phyloP scores from a whole-genome alignment of 2,329 filamentous ascomycete genomes.

The Ophiostoma angusticollis region DNA sequence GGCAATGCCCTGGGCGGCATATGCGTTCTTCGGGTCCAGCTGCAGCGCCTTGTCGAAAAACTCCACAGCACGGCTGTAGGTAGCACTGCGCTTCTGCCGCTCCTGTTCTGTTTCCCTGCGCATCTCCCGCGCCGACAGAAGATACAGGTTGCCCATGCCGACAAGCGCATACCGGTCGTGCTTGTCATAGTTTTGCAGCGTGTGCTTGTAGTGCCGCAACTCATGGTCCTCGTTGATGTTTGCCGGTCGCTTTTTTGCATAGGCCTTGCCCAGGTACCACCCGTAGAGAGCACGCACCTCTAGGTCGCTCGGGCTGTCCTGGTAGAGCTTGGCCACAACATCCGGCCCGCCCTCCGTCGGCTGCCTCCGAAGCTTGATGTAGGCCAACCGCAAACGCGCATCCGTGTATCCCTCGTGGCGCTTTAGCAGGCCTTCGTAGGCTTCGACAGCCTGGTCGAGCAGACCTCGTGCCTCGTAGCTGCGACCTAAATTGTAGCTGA shows the following conservation, averaged over 20 bases:
- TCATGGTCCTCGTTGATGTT: slow-evolving; percentile 84
- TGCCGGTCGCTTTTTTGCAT: slow-evolving; percentile 64
- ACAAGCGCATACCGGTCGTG: slow-evolving; percentile 95
- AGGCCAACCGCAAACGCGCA: slow-evolving; percentile 75
- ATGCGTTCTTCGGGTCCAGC: slow-evolving; percentile 88
- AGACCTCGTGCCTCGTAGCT: slow-evolving; percentile 82
- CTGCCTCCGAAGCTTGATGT: slow-evolving; percentile 71
- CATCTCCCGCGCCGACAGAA: slow-evolving; percentile 86
- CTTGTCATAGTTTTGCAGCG: slow-evolving; percentile 86
- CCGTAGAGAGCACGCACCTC: slow-evolving; percentile 89
- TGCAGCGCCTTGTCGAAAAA: slow-evolving; percentile 97
- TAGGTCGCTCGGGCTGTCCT: slow-evolving; percentile 70
- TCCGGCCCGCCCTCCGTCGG: slow-evolving; percentile 80
- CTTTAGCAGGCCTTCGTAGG: slow-evolving; percentile 74
- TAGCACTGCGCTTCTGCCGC: slow-evolving; percentile 76
- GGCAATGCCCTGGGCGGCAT: slow-evolving; percentile 88
- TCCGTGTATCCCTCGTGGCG: slow-evolving; percentile 89
- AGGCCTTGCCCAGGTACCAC: slow-evolving; percentile 78
- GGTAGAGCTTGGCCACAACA: slow-evolving; percentile 72
- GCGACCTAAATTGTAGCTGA: slow-evolving; percentile 90
- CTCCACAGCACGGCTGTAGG: slow-evolving; percentile 85
- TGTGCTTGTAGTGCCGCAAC: slow-evolving; percentile 92
- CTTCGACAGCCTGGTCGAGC: slow-evolving; percentile 69
- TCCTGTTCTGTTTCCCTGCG: slow-evolving; percentile 78
- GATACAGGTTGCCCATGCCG: slow-evolving; percentile 89